A percentile compares a stretch with the other conserved stretches of the same genome.
Evolutionary conservation across 768 basidiomycete genomes (phyloP).

Genomic region (Floccularia luteovirens): DNA sequence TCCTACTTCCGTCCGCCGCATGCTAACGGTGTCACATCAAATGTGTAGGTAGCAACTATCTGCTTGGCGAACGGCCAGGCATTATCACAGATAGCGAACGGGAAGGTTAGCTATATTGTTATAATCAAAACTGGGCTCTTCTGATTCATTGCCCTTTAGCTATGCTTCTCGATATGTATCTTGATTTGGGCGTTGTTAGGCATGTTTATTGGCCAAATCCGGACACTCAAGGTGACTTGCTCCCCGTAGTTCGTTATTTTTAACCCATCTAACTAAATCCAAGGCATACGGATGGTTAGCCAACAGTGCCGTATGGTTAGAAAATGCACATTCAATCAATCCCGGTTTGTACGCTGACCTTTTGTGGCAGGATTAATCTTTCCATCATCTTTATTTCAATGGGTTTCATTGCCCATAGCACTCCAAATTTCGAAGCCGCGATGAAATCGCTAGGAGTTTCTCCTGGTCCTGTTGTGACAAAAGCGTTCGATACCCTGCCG

Average conservation of each 20-base stretch:
- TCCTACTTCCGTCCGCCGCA: too few relatives aligned
- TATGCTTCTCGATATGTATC: slow-evolving; percentile 52
- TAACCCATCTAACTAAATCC: background rate
- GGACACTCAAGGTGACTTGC: slow-evolving; percentile 33
- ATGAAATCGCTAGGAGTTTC: slow-evolving; percentile 20
- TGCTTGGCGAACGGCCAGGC: slow-evolving; percentile 42
- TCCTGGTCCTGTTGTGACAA: slow-evolving; percentile 26
- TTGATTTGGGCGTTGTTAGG: slow-evolving; percentile 52
- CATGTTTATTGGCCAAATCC: slow-evolving; percentile 50
- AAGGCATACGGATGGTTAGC: slow-evolving; percentile 45
- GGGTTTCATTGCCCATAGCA: slow-evolving; percentile 48
- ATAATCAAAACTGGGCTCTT: background rate
- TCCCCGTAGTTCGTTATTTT: background rate
- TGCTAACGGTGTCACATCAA: too few relatives aligned
- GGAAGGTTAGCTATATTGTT: slow-evolving; percentile 22
- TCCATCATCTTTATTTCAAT: slow-evolving; percentile 50
- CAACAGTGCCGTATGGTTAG: slow-evolving; percentile 36
- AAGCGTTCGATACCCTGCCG: slow-evolving; percentile 26
- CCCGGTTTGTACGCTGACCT: background rate
- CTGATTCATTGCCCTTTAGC: slow-evolving; percentile 21
- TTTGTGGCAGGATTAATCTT: slow-evolving; percentile 43
- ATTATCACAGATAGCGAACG: slow-evolving; percentile 40
- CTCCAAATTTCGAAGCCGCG: slow-evolving; percentile 44
- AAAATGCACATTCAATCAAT: background rate
- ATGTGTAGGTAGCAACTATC: slow-evolving; percentile 26